A percentile compares a stretch with the other conserved stretches of the same genome.
Evolutionary conservation across 768 basidiomycete genomes (phyloP).

Genomic region (Rhodotorula babjevae): DNA sequence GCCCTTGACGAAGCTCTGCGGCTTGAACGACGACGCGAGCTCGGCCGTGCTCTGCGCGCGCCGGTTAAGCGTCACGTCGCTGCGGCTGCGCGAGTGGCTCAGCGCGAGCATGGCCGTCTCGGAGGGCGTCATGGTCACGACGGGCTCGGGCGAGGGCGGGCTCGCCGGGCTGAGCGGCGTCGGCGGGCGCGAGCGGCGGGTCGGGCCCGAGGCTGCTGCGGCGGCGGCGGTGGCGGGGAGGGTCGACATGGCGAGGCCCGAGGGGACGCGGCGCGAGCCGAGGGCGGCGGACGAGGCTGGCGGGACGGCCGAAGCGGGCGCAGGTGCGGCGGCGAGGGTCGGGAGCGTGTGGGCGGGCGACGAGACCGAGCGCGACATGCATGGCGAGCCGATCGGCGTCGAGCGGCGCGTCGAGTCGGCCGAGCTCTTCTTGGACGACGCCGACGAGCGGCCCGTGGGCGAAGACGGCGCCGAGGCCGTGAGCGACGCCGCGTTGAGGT

Average conservation of each 20-base stretch:
- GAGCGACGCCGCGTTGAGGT: neutral
- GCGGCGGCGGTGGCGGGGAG: neutral
- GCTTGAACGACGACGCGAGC: slow-evolving; percentile 35
- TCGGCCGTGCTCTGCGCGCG: slow-evolving; percentile 21
- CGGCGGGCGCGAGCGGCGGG: slow-evolving; percentile 6
- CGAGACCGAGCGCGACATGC: slow-evolving; percentile 15
- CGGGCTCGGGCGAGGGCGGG: slow-evolving; percentile 5
- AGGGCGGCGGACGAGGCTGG: neutral
- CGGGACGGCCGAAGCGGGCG: neutral
- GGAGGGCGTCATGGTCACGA: neutral
- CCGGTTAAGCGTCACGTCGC: slow-evolving; percentile 6
- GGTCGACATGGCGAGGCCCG: slow-evolving; percentile 3
- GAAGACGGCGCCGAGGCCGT: neutral
- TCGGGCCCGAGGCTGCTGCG: neutral
- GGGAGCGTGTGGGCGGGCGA: neutral
- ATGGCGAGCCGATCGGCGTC: neutral
- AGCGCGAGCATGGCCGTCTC: slow-evolving; percentile 16
- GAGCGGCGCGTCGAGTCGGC: neutral
- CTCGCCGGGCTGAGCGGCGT: neutral
- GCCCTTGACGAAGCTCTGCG: slow-evolving; percentile 29
- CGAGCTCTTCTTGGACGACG: neutral
- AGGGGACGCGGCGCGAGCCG: neutral
- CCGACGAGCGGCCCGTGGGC: neutral
- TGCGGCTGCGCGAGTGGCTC: slow-evolving; percentile 3
- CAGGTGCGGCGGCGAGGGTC: slow-evolving; percentile 1